Evolutionary conservation across 2,329 filamentous ascomycete species (phyloP), one percentile per base, ranked within the genome.

Genomic region (Byssoonygena ceratinophila): DNA sequence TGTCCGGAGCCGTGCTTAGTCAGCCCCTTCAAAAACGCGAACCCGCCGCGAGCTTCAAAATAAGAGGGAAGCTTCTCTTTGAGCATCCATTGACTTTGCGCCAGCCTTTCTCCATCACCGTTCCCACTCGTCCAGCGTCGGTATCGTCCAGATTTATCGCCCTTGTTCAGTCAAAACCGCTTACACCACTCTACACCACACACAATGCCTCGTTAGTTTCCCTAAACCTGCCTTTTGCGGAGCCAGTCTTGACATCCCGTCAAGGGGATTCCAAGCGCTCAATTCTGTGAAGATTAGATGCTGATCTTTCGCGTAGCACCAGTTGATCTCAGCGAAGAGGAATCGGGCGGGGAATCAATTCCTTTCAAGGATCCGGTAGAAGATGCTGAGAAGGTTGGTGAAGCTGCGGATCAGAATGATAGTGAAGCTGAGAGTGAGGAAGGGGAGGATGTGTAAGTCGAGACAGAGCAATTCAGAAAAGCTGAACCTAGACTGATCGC

Each of bases 171-270:
- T 16, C 6, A 14, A 18, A 8, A 6, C 22, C 3, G 36, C 16
- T 16, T 9, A 12, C 9, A 60, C 58, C 34, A 55, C 56, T 14
- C 34, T 57, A 49, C 16, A 22, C 29, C 11, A 14, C 14, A 20
- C 41, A 56, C 59, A 54, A 69, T 73, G 70, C 68, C 70, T 59
- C 70, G 70, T 73, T 55, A 66, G 70, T 68, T 52, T 53, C 14
- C 27, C 22, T 31, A n/a, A n/a, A n/a, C n/a, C n/a, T n/a, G n/a
- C n/a, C n/a, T n/a, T n/a, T n/a, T n/a, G n/a, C n/a, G n/a, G n/a
- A n/a, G n/a, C n/a, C n/a, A n/a, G n/a, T n/a, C n/a, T n/a, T n/a
- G n/a, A n/a, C n/a, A n/a, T n/a, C 2, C 8, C 39, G 3, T 20
- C 22, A 20, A 12, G 8, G 29, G n/a, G 25, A 46, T 12, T 16